Conservation (phyloP, 1,139 yeast genomes). For the Scheffersomyces segobiensis region DNA sequence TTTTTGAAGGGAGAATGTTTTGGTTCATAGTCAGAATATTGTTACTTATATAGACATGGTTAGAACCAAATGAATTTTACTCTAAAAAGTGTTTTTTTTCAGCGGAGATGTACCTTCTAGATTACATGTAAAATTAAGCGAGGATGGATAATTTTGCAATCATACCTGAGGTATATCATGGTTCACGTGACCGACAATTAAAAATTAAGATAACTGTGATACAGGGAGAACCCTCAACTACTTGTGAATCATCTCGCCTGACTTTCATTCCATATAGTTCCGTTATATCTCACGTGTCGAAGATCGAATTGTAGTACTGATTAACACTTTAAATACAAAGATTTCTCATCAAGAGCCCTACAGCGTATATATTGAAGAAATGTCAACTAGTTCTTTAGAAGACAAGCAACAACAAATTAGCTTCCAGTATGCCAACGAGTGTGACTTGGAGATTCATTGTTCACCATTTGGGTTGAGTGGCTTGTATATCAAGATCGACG, state of each 20-base stretch:
- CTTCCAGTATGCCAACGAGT: constrained; percentile 51
- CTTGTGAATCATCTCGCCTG: background rate
- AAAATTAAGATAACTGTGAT: too few species aligned
- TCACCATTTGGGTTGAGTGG: constrained; percentile 63
- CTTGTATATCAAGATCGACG: constrained; percentile 51
- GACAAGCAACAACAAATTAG: constrained; percentile 21
- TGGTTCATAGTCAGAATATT: background rate
- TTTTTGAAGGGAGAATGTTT: too few species aligned
- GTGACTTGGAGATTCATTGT: constrained; percentile 57
- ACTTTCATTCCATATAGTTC: background rate
- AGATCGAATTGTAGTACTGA: background rate
- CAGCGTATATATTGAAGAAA: background rate
- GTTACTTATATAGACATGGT: background rate
- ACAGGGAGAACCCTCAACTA: background rate
- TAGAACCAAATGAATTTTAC: background rate
- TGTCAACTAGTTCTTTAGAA: background rate
- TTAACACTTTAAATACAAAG: background rate
- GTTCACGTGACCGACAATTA: background rate
- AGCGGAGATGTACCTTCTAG: too few species aligned
- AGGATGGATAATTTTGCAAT: too few species aligned
- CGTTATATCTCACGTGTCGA: background rate
- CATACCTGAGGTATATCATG: background rate
- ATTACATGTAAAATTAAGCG: too few species aligned
- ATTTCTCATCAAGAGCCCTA: background rate
- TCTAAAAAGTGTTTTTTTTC: too few species aligned